Base-by-base conservation (phyloP, 2,329 filamentous ascomycete species). In the Fusarium sp. region DNA sequence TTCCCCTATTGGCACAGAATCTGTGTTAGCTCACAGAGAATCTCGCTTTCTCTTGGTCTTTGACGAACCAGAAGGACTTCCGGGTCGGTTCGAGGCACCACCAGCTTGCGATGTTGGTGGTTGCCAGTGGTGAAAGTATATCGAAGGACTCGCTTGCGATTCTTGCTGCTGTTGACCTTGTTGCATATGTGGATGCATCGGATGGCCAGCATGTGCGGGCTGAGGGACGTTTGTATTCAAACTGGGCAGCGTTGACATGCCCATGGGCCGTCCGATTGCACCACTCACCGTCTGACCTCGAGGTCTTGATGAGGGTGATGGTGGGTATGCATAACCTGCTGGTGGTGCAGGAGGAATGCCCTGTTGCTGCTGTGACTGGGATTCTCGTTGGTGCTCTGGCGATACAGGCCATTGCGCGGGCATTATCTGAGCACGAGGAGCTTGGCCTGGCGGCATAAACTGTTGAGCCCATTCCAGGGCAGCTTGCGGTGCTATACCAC, bases 101-200 rank as follows among this genome's bases (percentile, higher is more conserved):
- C 87, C 85, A 69, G 85, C 83, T 79, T 92, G 87, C 68, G 89
- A 87, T 23, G 85, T 87, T 16, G 94, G 94, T 47, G 94, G 94
- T 63, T 95, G 92, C 93, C 94, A 97, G 78, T 97, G 93, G 77
- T 97, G 93, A 78, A 97, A 97, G 79, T 93, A 96, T 49, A 97
- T 92, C 23, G 90, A 92, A 1, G 91, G 89, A 42, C 92, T 93
- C 20, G 89, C 86, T 68, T 75, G 73, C 14, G 68, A 25, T 34
- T 89, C 88, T 71, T 91, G 88, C 63, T 87, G 66, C 32, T 85
- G 56, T 57, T 88, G 86, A 41, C 82, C 84, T 76, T 84, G 87
- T 75, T 84, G 87, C 76, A 82, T 85, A 79, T 85, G 86, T 74
- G 81, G 74, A 65, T 82, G 77, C 73, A 82, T 79, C 34, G 75